Percentiles rank a stretch among this genome's conserved stretches.
Conservation (phyloP, 2,329 filamentous ascomycete species). For the Dendryphion nanum region DNA sequence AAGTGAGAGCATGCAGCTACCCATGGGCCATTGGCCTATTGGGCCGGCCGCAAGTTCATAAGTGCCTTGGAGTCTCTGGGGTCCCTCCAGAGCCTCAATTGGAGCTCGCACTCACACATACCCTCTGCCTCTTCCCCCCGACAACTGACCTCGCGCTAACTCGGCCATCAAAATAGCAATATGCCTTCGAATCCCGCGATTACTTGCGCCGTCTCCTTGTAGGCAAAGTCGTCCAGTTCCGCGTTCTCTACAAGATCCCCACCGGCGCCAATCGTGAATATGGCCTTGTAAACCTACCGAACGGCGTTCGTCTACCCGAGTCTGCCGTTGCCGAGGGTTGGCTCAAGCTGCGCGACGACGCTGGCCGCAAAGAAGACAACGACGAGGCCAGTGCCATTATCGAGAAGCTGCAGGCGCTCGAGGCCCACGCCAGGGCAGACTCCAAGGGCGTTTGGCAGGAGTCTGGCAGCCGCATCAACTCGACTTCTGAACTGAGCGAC, state of each 20-base stretch:
- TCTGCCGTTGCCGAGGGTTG: constrained; percentile 83
- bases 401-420: constrained; percentile 73
- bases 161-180: too few species aligned
- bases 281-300: constrained; percentile 72
- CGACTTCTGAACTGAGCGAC: constrained; percentile 77
- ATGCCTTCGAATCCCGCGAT: constrained; percentile 92
- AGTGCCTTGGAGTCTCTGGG: too few species aligned
- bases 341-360: constrained; percentile 91
- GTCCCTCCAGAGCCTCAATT: neutral
- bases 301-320: constrained; percentile 71
- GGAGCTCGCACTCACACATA: constrained; percentile 1
- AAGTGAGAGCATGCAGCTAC: too few species aligned
- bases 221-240: constrained; percentile 84
- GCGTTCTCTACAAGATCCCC: constrained; percentile 82
- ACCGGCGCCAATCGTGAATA: constrained; percentile 78
- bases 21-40: too few species aligned
- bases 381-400: constrained; percentile 70
- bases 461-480: constrained; percentile 65
- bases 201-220: constrained; percentile 81
- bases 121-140: too few species aligned
- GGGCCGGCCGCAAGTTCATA: too few species aligned
- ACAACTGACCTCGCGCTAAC: too few species aligned
- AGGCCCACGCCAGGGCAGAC: constrained; percentile 74
- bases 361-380: constrained; percentile 84
- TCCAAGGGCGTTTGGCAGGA: constrained; percentile 79